Base-by-base conservation (phyloP, 2,329 filamentous ascomycete genomes). In the Fusarium graminum region DNA sequence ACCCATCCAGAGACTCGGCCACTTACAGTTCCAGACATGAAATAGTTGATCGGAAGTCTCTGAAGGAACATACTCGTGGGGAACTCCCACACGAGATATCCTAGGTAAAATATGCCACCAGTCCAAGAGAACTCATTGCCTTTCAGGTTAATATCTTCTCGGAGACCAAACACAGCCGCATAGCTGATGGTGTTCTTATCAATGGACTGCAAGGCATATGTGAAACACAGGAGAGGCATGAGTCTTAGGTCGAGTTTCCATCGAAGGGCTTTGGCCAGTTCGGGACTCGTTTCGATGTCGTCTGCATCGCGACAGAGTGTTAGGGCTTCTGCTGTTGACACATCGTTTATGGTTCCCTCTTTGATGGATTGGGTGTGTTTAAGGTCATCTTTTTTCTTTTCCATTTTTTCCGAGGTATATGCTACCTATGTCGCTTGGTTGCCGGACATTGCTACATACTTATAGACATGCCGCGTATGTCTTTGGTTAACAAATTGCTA, bases 121-220 rank as follows among this genome's bases (percentile, higher is more conserved):
- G 54, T 44, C 57, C 57, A 60, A 1, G 57, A 60, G 4, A 60
- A 60, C 17, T 60, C 39, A 16, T 52, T 17, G 0, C 57, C 57
- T 3, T 59, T 40, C 0, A 60, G 7, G 0, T 14, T 13, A 1
- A 60, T 4, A 7, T 60, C 54, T 9, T 60, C 57, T 19, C 57
- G 3, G 0, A 60, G 22, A 0, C 57, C 57, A 4, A 60, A 60
- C 1, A 60, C 57, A 0, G 57, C 57, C 2, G 54, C 57, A 14
- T 60, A 60, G 17, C 57, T 60, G 2, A 60, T 59, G 0, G 57
- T 60, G 1, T 60, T 60, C 2, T 60, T 60, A 4, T 60, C 57
- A 6, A 60, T 59, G 0, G 57, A 59, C 4, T 60, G 57, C 1
- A 60, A 7, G 0, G 57, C 54, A 6, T 60, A 59, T 0, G 57